These are phyloP conservation scores for Camelina sativa DNA, from an alignment of 345 rosid genomes.

Conservation along the genomic window DNA sequence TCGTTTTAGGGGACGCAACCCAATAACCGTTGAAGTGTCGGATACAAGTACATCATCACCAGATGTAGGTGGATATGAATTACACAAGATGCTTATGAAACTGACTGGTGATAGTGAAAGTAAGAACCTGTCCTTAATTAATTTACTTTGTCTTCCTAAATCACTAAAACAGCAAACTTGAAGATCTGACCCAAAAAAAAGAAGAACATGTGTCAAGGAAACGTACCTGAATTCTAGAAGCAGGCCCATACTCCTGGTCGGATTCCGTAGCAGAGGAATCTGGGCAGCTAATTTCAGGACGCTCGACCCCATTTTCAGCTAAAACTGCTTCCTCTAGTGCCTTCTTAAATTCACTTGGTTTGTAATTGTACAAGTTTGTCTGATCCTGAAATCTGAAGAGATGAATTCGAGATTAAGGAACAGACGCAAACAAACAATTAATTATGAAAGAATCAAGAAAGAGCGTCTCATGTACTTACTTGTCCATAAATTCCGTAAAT, in stretches of 20 bases:
- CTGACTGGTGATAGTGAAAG: slow-evolving; percentile 14
- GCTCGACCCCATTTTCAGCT: slow-evolving; percentile 66
- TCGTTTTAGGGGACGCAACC: slow-evolving; percentile 3
- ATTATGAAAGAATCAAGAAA: slow-evolving; percentile 21
- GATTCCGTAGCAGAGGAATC: slow-evolving; percentile 54
- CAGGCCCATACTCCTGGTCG: slow-evolving; percentile 50
- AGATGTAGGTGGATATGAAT: slow-evolving; percentile 5
- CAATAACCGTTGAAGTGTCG: not conserved
- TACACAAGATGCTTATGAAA: slow-evolving; percentile 16
- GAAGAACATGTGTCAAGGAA: slow-evolving; percentile 7
- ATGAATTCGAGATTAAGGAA: slow-evolving; percentile 27
- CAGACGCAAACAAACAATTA: slow-evolving; percentile 9
- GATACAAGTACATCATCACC: slow-evolving; percentile 20
- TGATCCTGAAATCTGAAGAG: slow-evolving; percentile 75
- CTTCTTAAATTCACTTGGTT: slow-evolving; percentile 74
- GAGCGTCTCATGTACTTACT: slow-evolving; percentile 49
- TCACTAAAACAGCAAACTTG: slow-evolving; percentile 10
- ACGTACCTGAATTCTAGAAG: slow-evolving; percentile 58
- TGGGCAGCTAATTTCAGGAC: slow-evolving; percentile 46
- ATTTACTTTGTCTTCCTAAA: slow-evolving; percentile 3
- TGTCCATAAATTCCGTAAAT: slow-evolving; percentile 73
- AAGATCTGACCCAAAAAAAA: slow-evolving; percentile 10
- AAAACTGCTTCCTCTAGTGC: slow-evolving; percentile 89
- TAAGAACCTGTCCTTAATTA: slow-evolving; percentile 4
- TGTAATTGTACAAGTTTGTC: slow-evolving; percentile 74